A percentile compares a stretch with the other conserved stretches of the same genome.
These are phyloP conservation scores for Sarocladium oryzae DNA, from an alignment of 2,329 filamentous ascomycete genomes.

Conservation along the genomic window DNA sequence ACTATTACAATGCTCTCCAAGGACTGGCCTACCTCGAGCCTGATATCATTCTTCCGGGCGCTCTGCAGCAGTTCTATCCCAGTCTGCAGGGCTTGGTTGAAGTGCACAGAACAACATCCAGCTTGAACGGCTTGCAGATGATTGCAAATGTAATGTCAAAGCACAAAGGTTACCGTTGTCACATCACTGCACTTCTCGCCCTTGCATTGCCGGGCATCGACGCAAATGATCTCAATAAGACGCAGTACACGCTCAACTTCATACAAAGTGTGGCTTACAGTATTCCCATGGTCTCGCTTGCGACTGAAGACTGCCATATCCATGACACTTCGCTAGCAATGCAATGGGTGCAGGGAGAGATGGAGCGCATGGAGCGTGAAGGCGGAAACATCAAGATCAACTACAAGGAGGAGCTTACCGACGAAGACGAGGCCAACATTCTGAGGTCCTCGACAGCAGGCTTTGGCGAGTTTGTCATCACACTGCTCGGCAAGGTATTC, in stretches of 20 bases:
- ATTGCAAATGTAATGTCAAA: conserved; percentile 85
- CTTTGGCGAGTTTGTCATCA: conserved; percentile 85
- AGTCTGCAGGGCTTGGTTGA: conserved; percentile 95
- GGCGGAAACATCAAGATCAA: conserved; percentile 80
- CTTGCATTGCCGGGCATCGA: conserved; percentile 92
- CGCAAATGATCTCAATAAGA: conserved; percentile 96
- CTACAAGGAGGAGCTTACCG: conserved; percentile 73
- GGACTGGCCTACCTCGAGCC: conserved; percentile 87
- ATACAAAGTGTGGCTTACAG: conserved; percentile 95
- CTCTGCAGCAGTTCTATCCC: conserved; percentile 91
- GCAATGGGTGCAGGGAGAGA: conserved; percentile 89
- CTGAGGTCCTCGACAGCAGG: conserved; percentile 90
- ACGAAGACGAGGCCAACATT: conserved; percentile 82
- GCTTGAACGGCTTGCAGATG: conserved; percentile 84
- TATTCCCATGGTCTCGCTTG: conserved; percentile 80
- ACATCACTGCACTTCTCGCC: conserved; percentile 89
- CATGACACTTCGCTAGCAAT: conserved; percentile 74
- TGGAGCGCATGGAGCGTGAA: conserved; percentile 87
- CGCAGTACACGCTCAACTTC: conserved; percentile 86
- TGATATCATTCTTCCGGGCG: conserved; percentile 83
- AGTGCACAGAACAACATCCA: conserved; percentile 92
- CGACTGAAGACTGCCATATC: conserved; percentile 51
- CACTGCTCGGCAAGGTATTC: conserved; percentile 89
- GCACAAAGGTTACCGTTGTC: conserved; percentile 93
- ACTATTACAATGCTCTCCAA: conserved; percentile 85